Base-by-base conservation (phyloP, 2,329 filamentous ascomycete genomes). In the Immersiporthe knoxdaviesiana region DNA sequence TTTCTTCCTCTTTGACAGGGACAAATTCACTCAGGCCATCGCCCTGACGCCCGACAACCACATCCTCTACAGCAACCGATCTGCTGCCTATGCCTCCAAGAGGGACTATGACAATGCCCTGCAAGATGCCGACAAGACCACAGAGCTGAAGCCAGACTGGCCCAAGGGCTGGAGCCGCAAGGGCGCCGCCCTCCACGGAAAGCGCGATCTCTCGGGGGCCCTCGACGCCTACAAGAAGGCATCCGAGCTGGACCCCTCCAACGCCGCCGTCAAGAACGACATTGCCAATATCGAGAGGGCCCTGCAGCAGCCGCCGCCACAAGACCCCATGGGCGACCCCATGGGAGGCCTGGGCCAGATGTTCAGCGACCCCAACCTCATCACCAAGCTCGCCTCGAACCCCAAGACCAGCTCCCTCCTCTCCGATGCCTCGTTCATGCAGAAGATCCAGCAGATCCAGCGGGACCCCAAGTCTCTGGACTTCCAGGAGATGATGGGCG, bases 21-120 rank as follows among this genome's bases (percentile, higher is more conserved):
- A 94, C 75, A 96, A 97, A 79, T 99, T 99, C 82, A 92, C 94
- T 69, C 88, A 97, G 82, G 96, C 96, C 65, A 97, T 99, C 78
- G 91, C 89, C 68, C 82, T 72, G 77, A 92, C 97, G 72, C 91
- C 94, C 63, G 83, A 85, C 72, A 99, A 99, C 81, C 96, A 99
- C 81, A 95, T 99, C 74, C 91, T 99, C 69, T 99, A 95, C 87
- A 98, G 94, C 78, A 99, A 99, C 84, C 91, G 96, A 75, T 98
- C 96, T 39, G 96, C 89, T 68, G 89, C 89, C 60, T 88, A 97
- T 78, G 93, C 95, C 59, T 97, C 96, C 66, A 92, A 97, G 81
- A 93, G 90, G 80, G 89, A 98, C 70, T 99, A 92, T 85, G 84
- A 92, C 72, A 87, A 91, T 74, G 96, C 96, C 27, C 84, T 98